Evolutionary conservation across 345 rosid genomes (phyloP).

Genomic region (Erodium maritimum): DNA sequence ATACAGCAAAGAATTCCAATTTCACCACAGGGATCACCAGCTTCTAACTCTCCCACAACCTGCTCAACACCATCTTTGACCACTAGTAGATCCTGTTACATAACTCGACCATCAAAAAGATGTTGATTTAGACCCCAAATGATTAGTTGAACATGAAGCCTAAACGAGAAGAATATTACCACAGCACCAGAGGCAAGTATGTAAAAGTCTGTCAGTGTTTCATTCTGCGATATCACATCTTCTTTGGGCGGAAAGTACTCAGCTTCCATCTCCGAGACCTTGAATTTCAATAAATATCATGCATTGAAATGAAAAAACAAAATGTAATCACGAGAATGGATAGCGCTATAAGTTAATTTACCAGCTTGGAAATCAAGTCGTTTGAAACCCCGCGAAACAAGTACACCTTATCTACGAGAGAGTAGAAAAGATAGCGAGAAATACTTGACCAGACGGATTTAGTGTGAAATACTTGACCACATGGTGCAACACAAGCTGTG

Average conservation of each 20-base stretch:
- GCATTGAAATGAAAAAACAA: neutral
- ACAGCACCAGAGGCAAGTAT: conserved; percentile 58
- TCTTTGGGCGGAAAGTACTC: conserved; percentile 85
- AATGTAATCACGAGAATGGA: neutral
- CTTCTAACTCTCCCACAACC: conserved; percentile 57
- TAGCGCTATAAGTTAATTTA: conserved; percentile 10
- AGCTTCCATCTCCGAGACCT: conserved; percentile 84
- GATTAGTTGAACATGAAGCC: neutral
- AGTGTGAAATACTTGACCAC: conserved; percentile 83
- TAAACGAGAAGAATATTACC: conserved; percentile 23
- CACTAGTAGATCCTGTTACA: conserved; percentile 41
- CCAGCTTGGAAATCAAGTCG: conserved; percentile 70
- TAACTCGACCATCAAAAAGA: conserved; percentile 3
- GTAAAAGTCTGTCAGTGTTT: conserved; percentile 79
- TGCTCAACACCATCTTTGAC: conserved; percentile 40
- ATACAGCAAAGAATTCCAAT: conserved; percentile 76
- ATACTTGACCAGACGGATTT: conserved; percentile 70
- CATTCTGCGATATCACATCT: conserved; percentile 72
- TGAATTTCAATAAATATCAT: neutral
- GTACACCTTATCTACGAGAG: conserved; percentile 51
- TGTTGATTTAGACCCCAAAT: no score
- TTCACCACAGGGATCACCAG: conserved; percentile 82
- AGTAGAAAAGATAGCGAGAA: conserved; percentile 59
- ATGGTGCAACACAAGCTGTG: conserved; percentile 86
- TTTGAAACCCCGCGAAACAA: conserved; percentile 58